A percentile compares a stretch with the other conserved stretches of the same genome.
phyloP scores from a whole-genome alignment of 495 filamentous ascomycete species.

The Hypoxylon fuscum region DNA sequence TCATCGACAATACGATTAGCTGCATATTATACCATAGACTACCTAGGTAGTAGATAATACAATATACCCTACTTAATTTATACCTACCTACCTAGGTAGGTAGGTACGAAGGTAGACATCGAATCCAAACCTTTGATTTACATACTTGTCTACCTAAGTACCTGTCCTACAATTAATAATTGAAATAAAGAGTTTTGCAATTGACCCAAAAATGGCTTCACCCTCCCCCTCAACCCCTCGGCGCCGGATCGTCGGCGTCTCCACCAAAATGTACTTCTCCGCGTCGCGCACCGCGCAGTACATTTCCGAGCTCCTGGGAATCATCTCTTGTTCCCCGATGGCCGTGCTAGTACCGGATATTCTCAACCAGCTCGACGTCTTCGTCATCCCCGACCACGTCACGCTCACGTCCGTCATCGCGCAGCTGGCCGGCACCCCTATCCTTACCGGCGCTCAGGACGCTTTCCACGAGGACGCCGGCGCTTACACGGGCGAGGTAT shows the following conservation, averaged over 20 bases:
- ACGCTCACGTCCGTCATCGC: conserved; percentile 65
- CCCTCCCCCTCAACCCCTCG: conserved; percentile 58
- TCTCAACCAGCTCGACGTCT: conserved; percentile 58
- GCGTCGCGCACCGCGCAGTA: conserved; percentile 70
- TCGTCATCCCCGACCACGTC: conserved; percentile 80
- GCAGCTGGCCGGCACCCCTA: conserved; percentile 58
- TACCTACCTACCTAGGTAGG: too few relatives aligned
- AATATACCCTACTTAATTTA: too few relatives aligned
- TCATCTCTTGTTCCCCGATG: conserved; percentile 47
- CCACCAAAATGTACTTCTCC: conserved; percentile 86
- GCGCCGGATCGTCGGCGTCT: conserved; percentile 78
- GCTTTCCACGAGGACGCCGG: conserved; percentile 71
- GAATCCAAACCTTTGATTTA: too few relatives aligned
- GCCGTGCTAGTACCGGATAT: conserved; percentile 44
- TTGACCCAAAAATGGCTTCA: too few relatives aligned
- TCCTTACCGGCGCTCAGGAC: conserved; percentile 80
- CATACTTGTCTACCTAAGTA: too few relatives aligned
- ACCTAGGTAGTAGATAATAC: too few relatives aligned
- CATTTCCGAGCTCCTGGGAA: conserved; percentile 63
- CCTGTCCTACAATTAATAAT: too few relatives aligned
- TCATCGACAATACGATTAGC: too few relatives aligned
- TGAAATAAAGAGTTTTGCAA: too few relatives aligned
- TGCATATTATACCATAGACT: too few relatives aligned
- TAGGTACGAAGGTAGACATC: too few relatives aligned
- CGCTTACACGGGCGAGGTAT: conserved; percentile 81